Base-by-base conservation (phyloP, 305 asterid species). In the Fraxinus paxiana region DNA sequence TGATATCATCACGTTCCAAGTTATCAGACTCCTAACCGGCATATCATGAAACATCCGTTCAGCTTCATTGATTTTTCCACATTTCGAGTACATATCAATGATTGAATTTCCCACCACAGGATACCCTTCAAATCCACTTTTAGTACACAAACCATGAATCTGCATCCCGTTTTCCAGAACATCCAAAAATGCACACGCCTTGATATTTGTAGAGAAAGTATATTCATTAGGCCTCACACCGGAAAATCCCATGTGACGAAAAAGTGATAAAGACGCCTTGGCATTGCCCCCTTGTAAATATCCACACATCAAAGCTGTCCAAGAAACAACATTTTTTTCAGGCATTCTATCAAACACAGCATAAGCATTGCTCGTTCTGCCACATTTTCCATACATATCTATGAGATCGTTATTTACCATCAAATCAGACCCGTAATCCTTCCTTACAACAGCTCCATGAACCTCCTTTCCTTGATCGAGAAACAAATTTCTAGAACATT, bases 1-100 rank as follows among this genome's bases (percentile, higher is more conserved):
- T 5, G 91, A 85, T 56, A 92, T 88, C 93, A 92, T 88, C 73
- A 72, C 84, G 75, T 92, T 92, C 94, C 94, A 92, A 65, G 89
- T 81, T 77, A 89, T 84, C 80, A 86, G 78, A 83, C 88, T 82
- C 83, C 79, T 86, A 4, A 79, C 77, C 0, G 87, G 88, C 93
- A 89, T 87, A 71, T 30, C 82, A 41, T 72, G 79, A 82, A 90
- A 92, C 88, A 88, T 63, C 34, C 54, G 65, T 84, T 78, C 91
- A 22, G 97, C 97, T 79, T 90, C 88, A n/a, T 41, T 77, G 17
- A 82, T 76, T 75, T 86, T 78, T 81, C 92, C 85, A 82, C 92
- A 90, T 82, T 81, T 88, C 12, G 87, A 83, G 83, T 92, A 92
- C 94, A 88, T 88, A 77, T 89, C 90, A n/a, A 92, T 82, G 31